Conservation (phyloP, 306 rosid genomes). For the Cercis canadensis region DNA sequence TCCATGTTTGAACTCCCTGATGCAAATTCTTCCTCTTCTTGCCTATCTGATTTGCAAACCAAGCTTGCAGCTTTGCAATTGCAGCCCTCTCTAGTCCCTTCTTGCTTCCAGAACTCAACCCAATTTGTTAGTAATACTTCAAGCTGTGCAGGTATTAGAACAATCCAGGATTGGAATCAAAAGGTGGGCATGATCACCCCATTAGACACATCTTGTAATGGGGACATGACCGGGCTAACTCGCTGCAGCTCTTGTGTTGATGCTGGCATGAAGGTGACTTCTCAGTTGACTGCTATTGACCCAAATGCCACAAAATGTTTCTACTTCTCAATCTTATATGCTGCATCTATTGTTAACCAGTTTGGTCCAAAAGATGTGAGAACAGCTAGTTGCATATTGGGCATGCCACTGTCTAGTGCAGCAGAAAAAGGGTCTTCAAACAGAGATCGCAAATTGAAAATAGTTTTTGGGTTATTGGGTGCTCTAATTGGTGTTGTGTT, state of each 20-base stretch:
- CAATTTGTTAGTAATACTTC: slow-evolving; percentile 56
- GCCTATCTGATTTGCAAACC: slow-evolving; percentile 55
- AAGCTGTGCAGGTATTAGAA: slow-evolving; percentile 65
- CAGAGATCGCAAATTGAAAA: slow-evolving; percentile 37
- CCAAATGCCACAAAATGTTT: slow-evolving; percentile 59
- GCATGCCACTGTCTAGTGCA: slow-evolving; percentile 50
- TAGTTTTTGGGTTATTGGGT: slow-evolving; percentile 59
- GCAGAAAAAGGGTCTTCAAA: slow-evolving; percentile 29
- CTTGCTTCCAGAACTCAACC: slow-evolving; percentile 57
- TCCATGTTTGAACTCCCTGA: slow-evolving; percentile 59
- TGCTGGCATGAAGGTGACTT: slow-evolving; percentile 52
- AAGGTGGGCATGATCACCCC: slow-evolving; percentile 43
- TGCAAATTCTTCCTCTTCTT: slow-evolving; percentile 50
- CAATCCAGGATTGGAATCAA: slow-evolving; percentile 52
- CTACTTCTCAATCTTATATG: slow-evolving; percentile 52
- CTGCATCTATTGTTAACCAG: slow-evolving; percentile 64
- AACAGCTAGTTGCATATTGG: slow-evolving; percentile 62
- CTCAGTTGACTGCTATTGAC: slow-evolving; percentile 32
- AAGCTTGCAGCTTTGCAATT: slow-evolving; percentile 48
- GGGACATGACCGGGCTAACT: slow-evolving; percentile 46
- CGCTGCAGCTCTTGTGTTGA: slow-evolving; percentile 54
- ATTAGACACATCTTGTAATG: slow-evolving; percentile 55
- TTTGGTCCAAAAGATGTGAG: slow-evolving; percentile 63
- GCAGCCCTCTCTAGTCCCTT: slow-evolving; percentile 38
- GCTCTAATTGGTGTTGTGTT: slow-evolving; percentile 50